Evolutionary conservation across 2,329 filamentous ascomycete genomes (phyloP), one percentile per base, ranked within the genome.

Genomic region (Neofusicoccum cordaticola): DNA sequence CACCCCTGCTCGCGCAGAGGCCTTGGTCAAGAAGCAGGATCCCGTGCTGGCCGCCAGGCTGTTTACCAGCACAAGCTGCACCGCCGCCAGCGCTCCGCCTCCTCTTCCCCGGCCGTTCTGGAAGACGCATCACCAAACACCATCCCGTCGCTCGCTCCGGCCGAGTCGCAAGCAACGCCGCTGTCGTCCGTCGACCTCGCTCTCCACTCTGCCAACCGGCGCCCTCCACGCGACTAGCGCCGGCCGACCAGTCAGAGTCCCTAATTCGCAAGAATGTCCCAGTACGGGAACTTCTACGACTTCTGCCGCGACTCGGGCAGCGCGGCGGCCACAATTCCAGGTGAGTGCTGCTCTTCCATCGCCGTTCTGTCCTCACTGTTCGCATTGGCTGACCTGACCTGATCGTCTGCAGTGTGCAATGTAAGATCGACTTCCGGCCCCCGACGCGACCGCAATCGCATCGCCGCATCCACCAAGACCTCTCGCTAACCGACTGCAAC

Each of bases 251-350:
- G 56, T 60, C 42, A 60, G 41, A 47, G 31, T 27, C 27, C 17
- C 22, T 44, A 22, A 45, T 44, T 42, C 34, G 35, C 61, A 69
- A 69, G 67, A 71, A 78, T 75, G 73, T 65, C 67, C 37, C 69
- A 69, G 61, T 78, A 77, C 67, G 75, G 75, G 62, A 74, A 76
- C 64, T 77, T 76, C 65, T 69, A 75, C 69, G 74, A 83, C 72
- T 82, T 83, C 68, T 84, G 82, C 77, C 77, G 80, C 68, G 80
- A 83, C 72, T 79, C 79, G 22, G 81, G 81, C 65, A 80, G 76
- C 67, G 67, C 47, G 15, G 70, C 69, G 68, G 75, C 75, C 37
- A 79, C 77, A 8, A 71, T 79, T 62, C 77, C 77, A 75, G 75
- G 77, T 79, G 72, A 48, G 74, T 67, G n/a, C 6, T 17, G 35